Evolutionary conservation across 2,329 filamentous ascomycete genomes (phyloP).

Genomic region (Stachybotrys elegans): DNA sequence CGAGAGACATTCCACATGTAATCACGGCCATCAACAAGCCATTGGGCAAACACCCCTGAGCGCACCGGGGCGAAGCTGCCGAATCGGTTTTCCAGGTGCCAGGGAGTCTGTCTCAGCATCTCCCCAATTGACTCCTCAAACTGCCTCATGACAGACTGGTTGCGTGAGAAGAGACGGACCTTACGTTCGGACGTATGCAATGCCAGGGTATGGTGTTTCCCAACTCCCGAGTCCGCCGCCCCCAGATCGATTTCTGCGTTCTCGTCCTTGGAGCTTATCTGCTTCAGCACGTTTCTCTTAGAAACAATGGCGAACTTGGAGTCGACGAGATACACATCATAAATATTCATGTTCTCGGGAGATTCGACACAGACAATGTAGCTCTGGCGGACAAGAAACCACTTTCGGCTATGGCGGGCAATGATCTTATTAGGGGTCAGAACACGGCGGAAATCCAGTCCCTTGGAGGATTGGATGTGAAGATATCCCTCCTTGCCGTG

Average conservation of each 20-base stretch:
- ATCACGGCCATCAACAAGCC: constrained; percentile 93
- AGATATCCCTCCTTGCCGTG: constrained; percentile 96
- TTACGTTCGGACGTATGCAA: constrained; percentile 90
- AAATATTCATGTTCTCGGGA: constrained; percentile 97
- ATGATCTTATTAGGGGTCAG: constrained; percentile 75
- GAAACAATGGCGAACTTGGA: constrained; percentile 77
- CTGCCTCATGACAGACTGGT: constrained; percentile 82
- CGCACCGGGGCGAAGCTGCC: constrained; percentile 91
- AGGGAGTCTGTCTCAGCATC: constrained; percentile 78
- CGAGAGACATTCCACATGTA: constrained; percentile 99
- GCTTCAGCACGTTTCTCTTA: constrained; percentile 56
- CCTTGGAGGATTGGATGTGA: constrained; percentile 86
- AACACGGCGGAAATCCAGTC: constrained; percentile 77
- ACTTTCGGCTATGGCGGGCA: constrained; percentile 82
- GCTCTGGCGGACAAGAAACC: constrained; percentile 96
- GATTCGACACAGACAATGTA: constrained; percentile 99
- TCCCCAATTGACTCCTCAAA: constrained; percentile 89
- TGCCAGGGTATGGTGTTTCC: constrained; percentile 82
- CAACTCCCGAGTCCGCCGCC: constrained; percentile 22
- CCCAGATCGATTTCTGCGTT: constrained; percentile 40
- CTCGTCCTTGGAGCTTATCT: constrained; percentile 55
- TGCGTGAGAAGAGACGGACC: constrained; percentile 83
- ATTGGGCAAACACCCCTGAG: constrained; percentile 82
- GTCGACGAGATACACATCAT: constrained; percentile 97
- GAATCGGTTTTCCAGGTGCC: constrained; percentile 81